These are phyloP conservation scores for Globisporangium camurandrum DNA, from an alignment of 352 stramenopile genomes.

Conservation along the genomic window DNA sequence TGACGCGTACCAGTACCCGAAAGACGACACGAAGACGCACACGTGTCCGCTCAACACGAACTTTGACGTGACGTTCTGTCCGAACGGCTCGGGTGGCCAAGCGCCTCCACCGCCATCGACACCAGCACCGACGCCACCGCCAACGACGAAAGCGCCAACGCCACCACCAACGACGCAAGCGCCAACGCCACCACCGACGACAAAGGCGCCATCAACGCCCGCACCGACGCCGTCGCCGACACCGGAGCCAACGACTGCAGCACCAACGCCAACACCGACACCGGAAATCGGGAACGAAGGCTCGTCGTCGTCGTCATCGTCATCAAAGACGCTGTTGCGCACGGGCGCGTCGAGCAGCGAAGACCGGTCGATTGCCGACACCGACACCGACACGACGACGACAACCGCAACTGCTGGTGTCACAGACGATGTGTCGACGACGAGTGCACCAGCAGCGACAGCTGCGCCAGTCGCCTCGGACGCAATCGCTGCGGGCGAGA, in stretches of 20 bases:
- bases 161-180: constrained; percentile 15
- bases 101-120: constrained; percentile 8
- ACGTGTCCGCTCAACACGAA: constrained; percentile 33
- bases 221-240: constrained; percentile 3
- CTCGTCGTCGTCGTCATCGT: constrained; percentile 2
- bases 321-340: constrained; percentile 5
- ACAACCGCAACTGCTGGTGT: constrained; percentile 6
- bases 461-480: background rate
- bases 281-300: constrained; percentile 7
- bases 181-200: constrained; percentile 14
- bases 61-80: constrained; percentile 59
- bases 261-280: constrained; percentile 7
- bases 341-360: background rate
- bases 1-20: constrained; percentile 64
- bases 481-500: background rate
- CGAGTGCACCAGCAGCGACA: background rate
- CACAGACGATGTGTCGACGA: background rate
- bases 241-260: constrained; percentile 8
- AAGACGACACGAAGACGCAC: constrained; percentile 68
- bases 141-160: constrained; percentile 11
- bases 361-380: constrained; percentile 10
- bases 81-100: constrained; percentile 9
- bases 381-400: constrained; percentile 8
- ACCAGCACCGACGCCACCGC: constrained; percentile 10
- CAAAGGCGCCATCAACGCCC: constrained; percentile 3